Conservation (phyloP, 192 early-diverging fungal species). For the Chytriomyces sp. region DNA sequence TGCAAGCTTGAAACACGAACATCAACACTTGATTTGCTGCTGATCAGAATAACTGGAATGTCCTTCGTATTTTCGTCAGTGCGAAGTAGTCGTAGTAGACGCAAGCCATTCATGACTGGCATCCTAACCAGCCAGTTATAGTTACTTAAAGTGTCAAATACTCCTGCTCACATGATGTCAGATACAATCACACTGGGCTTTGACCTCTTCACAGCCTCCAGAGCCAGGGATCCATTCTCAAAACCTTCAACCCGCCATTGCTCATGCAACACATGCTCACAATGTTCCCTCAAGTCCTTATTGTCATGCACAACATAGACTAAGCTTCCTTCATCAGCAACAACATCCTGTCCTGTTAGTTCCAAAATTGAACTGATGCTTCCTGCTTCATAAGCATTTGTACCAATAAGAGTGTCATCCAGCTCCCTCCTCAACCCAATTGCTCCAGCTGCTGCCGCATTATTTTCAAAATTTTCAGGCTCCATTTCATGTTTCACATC, state of each 20-base stretch:
- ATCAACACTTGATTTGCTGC: slow-evolving; percentile 55
- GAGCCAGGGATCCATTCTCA: not conserved
- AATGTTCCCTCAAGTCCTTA: slow-evolving; percentile 17
- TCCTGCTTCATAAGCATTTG: not conserved
- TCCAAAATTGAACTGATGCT: not conserved
- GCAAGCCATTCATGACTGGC: slow-evolving; percentile 63
- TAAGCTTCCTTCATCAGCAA: slow-evolving; percentile 21
- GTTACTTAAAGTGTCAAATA: not conserved
- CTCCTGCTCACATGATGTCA: not conserved
- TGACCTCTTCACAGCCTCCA: not conserved
- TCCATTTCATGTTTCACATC: slow-evolving; percentile 33
- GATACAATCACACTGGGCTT: not conserved
- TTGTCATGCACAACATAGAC: slow-evolving; percentile 49
- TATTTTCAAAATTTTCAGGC: not conserved
- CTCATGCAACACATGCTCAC: not conserved
- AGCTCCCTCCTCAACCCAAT: too few relatives aligned
- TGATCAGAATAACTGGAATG: slow-evolving; percentile 59
- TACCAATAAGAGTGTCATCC: too few relatives aligned
- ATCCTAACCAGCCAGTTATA: slow-evolving; percentile 39
- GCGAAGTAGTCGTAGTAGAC: slow-evolving; percentile 46
- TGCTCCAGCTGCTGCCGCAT: too few relatives aligned
- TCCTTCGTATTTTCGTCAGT: slow-evolving; percentile 39
- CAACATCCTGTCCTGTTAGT: not conserved
- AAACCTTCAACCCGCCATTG: not conserved
- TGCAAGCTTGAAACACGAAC: slow-evolving; percentile 53